Evolutionary conservation across 169 alveolate genomes (phyloP), one percentile per base, ranked within the genome.

Genomic region (Theileria equi): DNA sequence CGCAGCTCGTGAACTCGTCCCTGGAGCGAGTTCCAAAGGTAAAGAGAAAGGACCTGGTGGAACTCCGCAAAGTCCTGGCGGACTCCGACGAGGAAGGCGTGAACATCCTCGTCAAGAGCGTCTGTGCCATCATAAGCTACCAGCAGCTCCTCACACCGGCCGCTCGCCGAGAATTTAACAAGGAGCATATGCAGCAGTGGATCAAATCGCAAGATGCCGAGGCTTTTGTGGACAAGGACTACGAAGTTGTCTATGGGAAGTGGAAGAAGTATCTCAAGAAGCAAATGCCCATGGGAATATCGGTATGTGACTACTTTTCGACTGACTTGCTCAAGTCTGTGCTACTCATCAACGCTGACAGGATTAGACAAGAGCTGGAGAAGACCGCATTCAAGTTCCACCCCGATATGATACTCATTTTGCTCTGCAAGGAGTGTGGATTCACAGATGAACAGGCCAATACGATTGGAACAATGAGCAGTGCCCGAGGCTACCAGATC

Each of bases 81-180:
- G 68, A 65, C 0, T 60, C 80, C 6, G 80, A 53, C 60, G n/a
- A 3, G 5, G 66, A 65, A 0, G 73, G 69, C 3, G 29, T 54
- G 19, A 41, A 19, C 13, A 53, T 65, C 3, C 53, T 76, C 13
- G 79, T 65, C 0, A 63, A 48, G 28, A 65, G 72, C 11, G 35
- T 76, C 25, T 76, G 85, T 43, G 79, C 85, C 3, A 65, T 65
- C 16, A 76, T 76, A 21, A 71, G 81, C 26, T 76, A 76, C 36
- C 85, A 76, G 38, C 85, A 76, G 73, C 67, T 76, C 21, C 57
- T 65, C 45, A 76, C 79, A 41, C 85, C 85, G 3, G 50, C 66
- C 29, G 85, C 79, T 13, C 36, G 74, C 19, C 54, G 58, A 25
- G 66, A 41, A 23, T 76, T 58, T 50, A 66, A 58, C 62, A 65